Conservation (phyloP, 129 eudicot species). For the Solidago caesia region DNA sequence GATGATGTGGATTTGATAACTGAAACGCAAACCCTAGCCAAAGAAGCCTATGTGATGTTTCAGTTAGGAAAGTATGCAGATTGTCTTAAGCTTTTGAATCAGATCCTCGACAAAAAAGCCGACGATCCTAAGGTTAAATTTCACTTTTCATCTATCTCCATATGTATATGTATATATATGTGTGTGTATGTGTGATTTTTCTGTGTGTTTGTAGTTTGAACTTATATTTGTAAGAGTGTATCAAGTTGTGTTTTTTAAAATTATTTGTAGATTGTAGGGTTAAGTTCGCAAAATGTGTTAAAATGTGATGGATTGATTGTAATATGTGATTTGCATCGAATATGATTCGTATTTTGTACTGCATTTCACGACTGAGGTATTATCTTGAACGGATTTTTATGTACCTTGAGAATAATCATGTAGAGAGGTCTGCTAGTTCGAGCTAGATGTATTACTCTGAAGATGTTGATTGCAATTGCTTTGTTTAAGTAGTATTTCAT, state of each 20-base stretch:
- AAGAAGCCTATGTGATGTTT: constrained; percentile 70
- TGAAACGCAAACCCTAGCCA: constrained; percentile 58
- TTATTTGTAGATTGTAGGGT: constrained; percentile 5
- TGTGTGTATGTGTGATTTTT: constrained; percentile 4
- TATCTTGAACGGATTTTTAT: too few relatives aligned
- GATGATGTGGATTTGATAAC: constrained; percentile 63
- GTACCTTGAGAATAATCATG: constrained; percentile 12
- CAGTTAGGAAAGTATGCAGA: constrained; percentile 72
- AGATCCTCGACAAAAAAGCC: constrained; percentile 56
- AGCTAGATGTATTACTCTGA: background rate
- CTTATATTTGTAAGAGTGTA: constrained; percentile 15
- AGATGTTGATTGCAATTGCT: too few relatives aligned
- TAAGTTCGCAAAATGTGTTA: constrained; percentile 3
- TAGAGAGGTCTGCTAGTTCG: background rate
- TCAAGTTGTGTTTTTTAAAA: background rate
- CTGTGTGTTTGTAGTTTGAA: background rate
- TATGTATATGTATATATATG: background rate
- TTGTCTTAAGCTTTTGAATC: constrained; percentile 65
- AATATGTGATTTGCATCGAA: background rate
- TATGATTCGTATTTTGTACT: constrained; percentile 9
- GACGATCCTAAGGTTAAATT: constrained; percentile 70
- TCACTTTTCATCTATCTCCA: background rate
- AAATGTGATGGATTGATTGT: constrained; percentile 5
- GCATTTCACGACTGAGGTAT: too few relatives aligned
- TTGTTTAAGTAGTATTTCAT: too few relatives aligned